Conservation (phyloP, 345 rosid species). For the Corymbia maculata region DNA sequence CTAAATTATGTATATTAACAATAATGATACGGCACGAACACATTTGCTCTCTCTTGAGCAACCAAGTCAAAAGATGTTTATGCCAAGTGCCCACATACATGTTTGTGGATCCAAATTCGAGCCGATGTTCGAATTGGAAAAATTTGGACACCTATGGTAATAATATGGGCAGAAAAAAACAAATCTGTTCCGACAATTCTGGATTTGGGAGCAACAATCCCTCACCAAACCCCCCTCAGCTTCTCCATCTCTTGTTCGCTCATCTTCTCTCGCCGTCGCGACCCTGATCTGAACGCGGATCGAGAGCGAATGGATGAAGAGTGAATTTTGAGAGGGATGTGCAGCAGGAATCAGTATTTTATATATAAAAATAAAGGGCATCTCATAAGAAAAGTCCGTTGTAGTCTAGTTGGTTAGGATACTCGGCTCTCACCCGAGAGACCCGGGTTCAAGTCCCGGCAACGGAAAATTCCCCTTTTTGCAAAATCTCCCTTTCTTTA, state of each 20-base stretch:
- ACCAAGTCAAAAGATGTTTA: slow-evolving; percentile 53
- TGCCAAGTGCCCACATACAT: slow-evolving; percentile 67
- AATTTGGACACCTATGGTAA: slow-evolving; percentile 37
- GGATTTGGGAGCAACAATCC: background rate
- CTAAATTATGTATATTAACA: background rate
- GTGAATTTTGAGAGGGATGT: background rate
- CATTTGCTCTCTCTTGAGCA: slow-evolving; percentile 34
- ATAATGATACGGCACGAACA: slow-evolving; percentile 24
- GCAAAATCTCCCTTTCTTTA: accelerated
- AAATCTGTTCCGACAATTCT: background rate
- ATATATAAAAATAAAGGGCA: accelerated
- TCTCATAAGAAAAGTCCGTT: accelerated
- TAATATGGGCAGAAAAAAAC: too few species aligned
- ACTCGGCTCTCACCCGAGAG: slow-evolving; percentile 45
- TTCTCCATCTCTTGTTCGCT: too few species aligned
- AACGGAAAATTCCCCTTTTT: slow-evolving; percentile 1
- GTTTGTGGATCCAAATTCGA: slow-evolving; percentile 29
- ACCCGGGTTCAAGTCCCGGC: slow-evolving; percentile 38
- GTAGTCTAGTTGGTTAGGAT: slow-evolving; percentile 46
- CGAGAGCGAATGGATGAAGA: background rate
- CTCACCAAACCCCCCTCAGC: too few species aligned
- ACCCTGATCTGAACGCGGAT: too few species aligned
- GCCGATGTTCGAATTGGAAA: slow-evolving; percentile 27
- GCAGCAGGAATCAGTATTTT: accelerated
- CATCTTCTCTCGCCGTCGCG: too few species aligned